Conservation (phyloP, 2,329 filamentous ascomycete genomes). For the Chaetomiaceae sp. region DNA sequence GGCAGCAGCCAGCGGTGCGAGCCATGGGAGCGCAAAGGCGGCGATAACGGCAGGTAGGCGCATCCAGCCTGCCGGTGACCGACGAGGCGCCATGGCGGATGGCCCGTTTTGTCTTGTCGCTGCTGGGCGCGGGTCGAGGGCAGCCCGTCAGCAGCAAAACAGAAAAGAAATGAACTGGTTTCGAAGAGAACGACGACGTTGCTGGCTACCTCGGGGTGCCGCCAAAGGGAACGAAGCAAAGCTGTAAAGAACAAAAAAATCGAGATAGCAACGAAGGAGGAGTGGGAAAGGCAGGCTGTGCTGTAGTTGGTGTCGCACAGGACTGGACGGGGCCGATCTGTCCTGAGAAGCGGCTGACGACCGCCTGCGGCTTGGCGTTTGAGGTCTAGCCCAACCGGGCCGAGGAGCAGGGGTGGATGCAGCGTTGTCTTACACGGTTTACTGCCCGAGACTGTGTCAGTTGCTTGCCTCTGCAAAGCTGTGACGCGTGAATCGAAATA, state of each 20-base stretch:
- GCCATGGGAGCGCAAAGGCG: conserved; percentile 39
- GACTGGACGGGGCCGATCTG: conserved; percentile 14
- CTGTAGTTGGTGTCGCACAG: background rate
- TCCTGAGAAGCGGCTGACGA: conserved; percentile 19
- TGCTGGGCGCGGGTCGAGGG: conserved; percentile 9
- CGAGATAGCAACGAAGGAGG: conserved; percentile 1
- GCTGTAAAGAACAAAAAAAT: conserved; percentile 1
- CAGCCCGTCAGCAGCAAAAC: conserved; percentile 3
- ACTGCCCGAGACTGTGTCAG: no score
- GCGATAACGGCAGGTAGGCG: conserved; percentile 24
- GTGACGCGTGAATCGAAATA: no score
- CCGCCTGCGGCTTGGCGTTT: conserved; percentile 14
- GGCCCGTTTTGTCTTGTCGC: no score
- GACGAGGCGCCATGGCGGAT: conserved; percentile 21
- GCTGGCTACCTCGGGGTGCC: conserved; percentile 17
- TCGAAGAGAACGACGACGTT: background rate
- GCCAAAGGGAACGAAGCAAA: conserved; percentile 16
- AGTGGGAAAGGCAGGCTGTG: background rate
- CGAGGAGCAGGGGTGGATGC: background rate
- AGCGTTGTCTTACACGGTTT: no score
- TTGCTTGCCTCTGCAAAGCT: no score
- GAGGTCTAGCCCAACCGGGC: conserved; percentile 8
- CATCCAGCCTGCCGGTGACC: conserved; percentile 20
- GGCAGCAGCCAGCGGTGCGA: conserved; percentile 31
- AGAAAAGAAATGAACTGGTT: background rate